Evolutionary conservation across 1,284 basidiomycete species (phyloP).

Genomic region (Retiboletus flavoniger): DNA sequence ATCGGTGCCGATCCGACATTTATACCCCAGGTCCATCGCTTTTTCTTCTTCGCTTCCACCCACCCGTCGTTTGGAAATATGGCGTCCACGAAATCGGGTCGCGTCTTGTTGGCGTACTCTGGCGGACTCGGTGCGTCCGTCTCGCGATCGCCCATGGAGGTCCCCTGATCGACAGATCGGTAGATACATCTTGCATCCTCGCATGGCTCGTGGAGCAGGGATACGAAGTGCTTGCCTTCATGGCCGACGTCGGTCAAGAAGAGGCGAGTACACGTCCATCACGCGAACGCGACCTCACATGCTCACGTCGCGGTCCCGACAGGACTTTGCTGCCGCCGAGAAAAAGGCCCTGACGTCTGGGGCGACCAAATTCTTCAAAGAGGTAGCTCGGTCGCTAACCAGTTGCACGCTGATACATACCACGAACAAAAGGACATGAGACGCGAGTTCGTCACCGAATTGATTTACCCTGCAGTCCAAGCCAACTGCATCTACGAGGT

Average conservation of each 20-base stretch:
- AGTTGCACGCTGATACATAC: not conserved
- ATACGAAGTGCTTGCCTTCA: conserved; percentile 97
- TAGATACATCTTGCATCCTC: conserved; percentile 90
- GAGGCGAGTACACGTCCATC: conserved; percentile 55
- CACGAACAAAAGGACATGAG: conserved; percentile 76
- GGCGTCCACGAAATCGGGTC: conserved; percentile 48
- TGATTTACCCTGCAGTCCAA: conserved; percentile 98
- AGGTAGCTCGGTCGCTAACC: conserved; percentile 44
- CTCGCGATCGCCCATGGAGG: not conserved
- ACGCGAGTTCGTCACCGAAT: conserved; percentile 93
- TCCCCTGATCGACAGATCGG: conserved; percentile 9
- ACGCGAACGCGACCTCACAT: too few species aligned
- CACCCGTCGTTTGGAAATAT: conserved; percentile 2
- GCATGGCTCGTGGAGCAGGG: conserved; percentile 97
- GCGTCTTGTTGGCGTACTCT: conserved; percentile 94
- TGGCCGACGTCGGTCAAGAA: conserved; percentile 99
- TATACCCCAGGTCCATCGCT: not conserved
- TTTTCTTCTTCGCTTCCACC: not conserved
- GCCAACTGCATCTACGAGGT: conserved; percentile 99
- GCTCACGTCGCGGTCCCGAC: not conserved
- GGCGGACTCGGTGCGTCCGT: conserved; percentile 86
- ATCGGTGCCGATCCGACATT: not conserved
- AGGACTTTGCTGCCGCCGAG: conserved; percentile 95
- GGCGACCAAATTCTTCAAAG: conserved; percentile 93
- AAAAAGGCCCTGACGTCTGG: conserved; percentile 91